phyloP scores from a whole-genome alignment of 768 basidiomycete genomes.

The Auricularia sp. region DNA sequence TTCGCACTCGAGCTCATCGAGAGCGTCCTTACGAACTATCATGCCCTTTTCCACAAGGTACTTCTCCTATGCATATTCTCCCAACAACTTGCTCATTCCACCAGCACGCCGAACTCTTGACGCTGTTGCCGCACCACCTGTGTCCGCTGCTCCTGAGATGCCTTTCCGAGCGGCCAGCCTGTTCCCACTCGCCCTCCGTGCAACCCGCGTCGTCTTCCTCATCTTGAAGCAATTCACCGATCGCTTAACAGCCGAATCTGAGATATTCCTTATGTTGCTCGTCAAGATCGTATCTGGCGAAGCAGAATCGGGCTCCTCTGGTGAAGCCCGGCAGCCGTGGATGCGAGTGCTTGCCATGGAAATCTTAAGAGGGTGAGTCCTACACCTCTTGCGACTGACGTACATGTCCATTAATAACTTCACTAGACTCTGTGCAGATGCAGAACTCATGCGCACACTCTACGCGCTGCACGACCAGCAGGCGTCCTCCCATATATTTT shows the following conservation, averaged over 20 bases:
- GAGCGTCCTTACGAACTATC: slow-evolving; percentile 89
- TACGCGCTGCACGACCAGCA: slow-evolving; percentile 57
- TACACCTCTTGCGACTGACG: slow-evolving; percentile 1
- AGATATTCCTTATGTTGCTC: slow-evolving; percentile 66
- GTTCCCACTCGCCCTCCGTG: slow-evolving; percentile 83
- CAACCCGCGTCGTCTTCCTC: slow-evolving; percentile 88
- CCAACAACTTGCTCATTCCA: background rate
- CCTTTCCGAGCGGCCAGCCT: slow-evolving; percentile 64
- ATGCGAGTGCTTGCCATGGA: slow-evolving; percentile 89
- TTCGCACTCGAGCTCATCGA: slow-evolving; percentile 97
- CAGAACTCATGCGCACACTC: slow-evolving; percentile 66
- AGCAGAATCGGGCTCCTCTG: slow-evolving; percentile 17
- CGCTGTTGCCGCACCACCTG: slow-evolving; percentile 82
- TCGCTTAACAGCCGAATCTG: slow-evolving; percentile 72
- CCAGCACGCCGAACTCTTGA: slow-evolving; percentile 73
- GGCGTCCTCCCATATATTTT: slow-evolving; percentile 52
- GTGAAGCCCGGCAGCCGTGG: slow-evolving; percentile 66
- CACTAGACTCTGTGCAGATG: slow-evolving; percentile 63
- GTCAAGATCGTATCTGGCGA: slow-evolving; percentile 31
- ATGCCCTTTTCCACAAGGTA: slow-evolving; percentile 75
- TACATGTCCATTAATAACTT: slow-evolving; percentile 1
- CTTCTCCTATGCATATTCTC: slow-evolving; percentile 8
- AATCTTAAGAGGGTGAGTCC: slow-evolving; percentile 68
- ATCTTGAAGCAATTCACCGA: slow-evolving; percentile 83
- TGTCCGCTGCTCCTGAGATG: slow-evolving; percentile 83